A percentile compares a stretch with the other conserved stretches of the same genome.
Evolutionary conservation across 2,329 filamentous ascomycete species (phyloP).

Genomic region (Reticulascus tulasneorum): DNA sequence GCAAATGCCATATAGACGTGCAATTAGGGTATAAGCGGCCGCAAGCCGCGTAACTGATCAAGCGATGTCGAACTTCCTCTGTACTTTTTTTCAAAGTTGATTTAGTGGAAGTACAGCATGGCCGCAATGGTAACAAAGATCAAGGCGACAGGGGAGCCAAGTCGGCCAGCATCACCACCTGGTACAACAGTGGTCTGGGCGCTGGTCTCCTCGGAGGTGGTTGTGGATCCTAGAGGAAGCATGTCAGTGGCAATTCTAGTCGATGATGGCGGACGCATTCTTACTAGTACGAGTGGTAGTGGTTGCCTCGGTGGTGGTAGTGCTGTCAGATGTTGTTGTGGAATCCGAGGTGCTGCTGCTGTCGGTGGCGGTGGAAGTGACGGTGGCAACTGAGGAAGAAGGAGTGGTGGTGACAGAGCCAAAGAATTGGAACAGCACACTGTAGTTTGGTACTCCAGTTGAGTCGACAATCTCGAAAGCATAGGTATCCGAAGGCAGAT

Average conservation of each 20-base stretch:
- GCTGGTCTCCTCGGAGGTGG: constrained; percentile 27
- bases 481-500: constrained; percentile 35
- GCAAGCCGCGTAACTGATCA: too few relatives aligned
- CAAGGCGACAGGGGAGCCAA: constrained; percentile 36
- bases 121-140: constrained; percentile 34
- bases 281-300: constrained; percentile 11
- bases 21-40: too few relatives aligned
- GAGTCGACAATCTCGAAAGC: constrained; percentile 42
- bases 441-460: constrained; percentile 38
- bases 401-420: constrained; percentile 21
- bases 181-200: constrained; percentile 26
- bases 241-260: constrained; percentile 6
- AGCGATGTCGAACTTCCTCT: too few relatives aligned
- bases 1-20: too few relatives aligned
- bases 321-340: constrained; percentile 12
- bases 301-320: constrained; percentile 5
- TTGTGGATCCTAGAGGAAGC: constrained; percentile 18
- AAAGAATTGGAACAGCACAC: constrained; percentile 30
- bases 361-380: constrained; percentile 8
- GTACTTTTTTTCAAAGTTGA: too few relatives aligned
- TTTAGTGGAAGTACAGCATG: constrained; percentile 39
- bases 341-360: constrained; percentile 12
- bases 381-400: constrained; percentile 8
- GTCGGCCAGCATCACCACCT: constrained; percentile 17
- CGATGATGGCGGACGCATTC: constrained; percentile 12